These are phyloP conservation scores for Aspergillus ochraceus DNA, from an alignment of 2,329 filamentous ascomycete species.

Conservation along the genomic window DNA sequence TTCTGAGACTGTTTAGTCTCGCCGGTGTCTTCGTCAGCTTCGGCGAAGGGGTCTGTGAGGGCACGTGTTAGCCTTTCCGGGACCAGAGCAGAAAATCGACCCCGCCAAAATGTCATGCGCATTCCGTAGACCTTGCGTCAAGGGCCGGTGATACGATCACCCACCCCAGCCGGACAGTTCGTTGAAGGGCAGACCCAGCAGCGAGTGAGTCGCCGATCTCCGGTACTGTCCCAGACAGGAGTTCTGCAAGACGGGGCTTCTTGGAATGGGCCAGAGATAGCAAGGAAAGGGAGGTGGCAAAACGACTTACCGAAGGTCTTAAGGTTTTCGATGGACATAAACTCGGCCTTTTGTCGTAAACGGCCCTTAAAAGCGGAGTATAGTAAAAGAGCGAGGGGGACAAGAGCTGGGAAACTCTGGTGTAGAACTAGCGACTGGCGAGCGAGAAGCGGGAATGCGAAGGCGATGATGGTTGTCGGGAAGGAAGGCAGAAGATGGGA, in stretches of 20 bases:
- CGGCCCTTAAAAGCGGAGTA: constrained; percentile 42
- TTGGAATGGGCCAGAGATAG: background rate
- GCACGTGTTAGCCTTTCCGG: constrained; percentile 32
- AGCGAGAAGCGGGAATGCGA: constrained; percentile 15
- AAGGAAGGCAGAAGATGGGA: constrained; percentile 29
- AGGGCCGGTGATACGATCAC: background rate
- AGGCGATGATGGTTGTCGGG: constrained; percentile 23
- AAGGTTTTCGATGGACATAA: constrained; percentile 99
- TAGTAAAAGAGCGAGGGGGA: constrained; percentile 26
- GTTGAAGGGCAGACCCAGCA: too few relatives aligned
- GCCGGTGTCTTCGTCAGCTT: constrained; percentile 99
- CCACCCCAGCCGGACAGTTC: background rate
- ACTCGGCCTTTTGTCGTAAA: constrained; percentile 70
- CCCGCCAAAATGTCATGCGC: constrained; percentile 31
- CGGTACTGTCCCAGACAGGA: background rate
- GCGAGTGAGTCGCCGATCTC: background rate
- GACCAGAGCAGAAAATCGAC: constrained; percentile 32
- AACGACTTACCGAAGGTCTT: constrained; percentile 80
- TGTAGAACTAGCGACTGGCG: constrained; percentile 17
- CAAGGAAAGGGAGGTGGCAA: constrained; percentile 27
- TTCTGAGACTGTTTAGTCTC: constrained; percentile 94
- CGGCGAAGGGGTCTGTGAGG: constrained; percentile 95
- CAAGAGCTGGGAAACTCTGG: constrained; percentile 36
- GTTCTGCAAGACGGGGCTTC: background rate
- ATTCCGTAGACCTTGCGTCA: background rate